Base-by-base conservation (phyloP, 1,284 basidiomycete species). In the Afroboletus lepidellus region DNA sequence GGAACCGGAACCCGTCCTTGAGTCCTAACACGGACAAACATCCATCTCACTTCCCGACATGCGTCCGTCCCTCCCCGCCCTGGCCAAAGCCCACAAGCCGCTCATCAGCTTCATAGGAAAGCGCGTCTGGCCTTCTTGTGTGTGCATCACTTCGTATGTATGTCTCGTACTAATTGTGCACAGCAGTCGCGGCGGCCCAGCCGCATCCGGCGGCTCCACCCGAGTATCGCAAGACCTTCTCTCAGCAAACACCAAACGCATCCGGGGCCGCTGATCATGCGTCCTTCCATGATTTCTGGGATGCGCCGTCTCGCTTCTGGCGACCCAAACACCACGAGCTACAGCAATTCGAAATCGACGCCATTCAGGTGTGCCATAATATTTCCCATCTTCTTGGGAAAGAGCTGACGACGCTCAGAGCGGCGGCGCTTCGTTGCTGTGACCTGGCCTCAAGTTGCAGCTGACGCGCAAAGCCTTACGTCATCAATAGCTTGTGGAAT, bases 21-120 rank as follows among this genome's bases (percentile, higher is more conserved):
- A 34, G 58, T 67, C 41, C 47, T 61, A 66, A 70, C 32, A 64
- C 24, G 42, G 3, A 53, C 51, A 66, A 63, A 67, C 8, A 60
- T 13, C 8, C 3, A 6, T 34, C 41, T 12, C 30, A 32, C 23
- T 34, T 25, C 39, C 25, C 11, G 18, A n/a, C 43, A 70, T 67
- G 67, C 47, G 37, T 36, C 53, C 58, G 0, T 48, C 66, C 3
- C 20, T 65, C 5, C 24, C 48, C 20, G 50, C 48, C 34, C 29
- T 55, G 58, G 74, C 60, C 58, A 65, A 51, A 72, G 77, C 65
- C 60, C 82, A 72, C 64, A 78, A 68, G 55, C 91, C 91, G 25
- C 83, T 92, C 67, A 94, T 94, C 56, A 80, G 78, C 62, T 94
- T 94, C 69, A 48, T 92, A 18, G 91, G 91, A 48, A 88, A 81